Percentiles rank a stretch among this genome's conserved stretches.
Evolutionary conservation across 2,329 filamentous ascomycete genomes (phyloP).

Genomic region (Colletotrichum caudatum): DNA sequence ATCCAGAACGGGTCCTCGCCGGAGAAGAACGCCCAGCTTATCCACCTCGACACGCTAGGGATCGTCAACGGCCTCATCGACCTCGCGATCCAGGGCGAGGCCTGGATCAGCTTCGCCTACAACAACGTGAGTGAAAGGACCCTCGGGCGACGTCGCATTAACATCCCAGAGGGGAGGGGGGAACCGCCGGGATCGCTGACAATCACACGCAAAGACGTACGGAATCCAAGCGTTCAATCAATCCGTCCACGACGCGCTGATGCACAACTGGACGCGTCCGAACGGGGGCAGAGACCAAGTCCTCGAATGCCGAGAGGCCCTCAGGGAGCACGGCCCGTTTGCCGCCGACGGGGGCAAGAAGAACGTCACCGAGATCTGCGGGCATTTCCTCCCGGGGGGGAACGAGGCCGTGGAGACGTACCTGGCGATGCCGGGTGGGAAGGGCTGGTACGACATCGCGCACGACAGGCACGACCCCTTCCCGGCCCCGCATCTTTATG

Average conservation of each 20-base stretch:
- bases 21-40: conserved; percentile 53
- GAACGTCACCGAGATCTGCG: conserved; percentile 25
- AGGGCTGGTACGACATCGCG: conserved; percentile 43
- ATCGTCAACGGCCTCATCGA: conserved; percentile 80
- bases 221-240: conserved; percentile 66
- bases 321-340: conserved; percentile 42
- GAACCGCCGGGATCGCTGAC: background rate
- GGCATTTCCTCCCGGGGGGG: conserved; percentile 43
- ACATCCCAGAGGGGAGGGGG: too few relatives aligned
- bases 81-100: conserved; percentile 68
- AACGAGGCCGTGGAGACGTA: conserved; percentile 39
- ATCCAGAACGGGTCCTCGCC: conserved; percentile 66
- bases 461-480: conserved; percentile 42
- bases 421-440: conserved; percentile 32
- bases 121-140: conserved; percentile 62
- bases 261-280: conserved; percentile 52
- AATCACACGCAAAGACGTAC: conserved; percentile 60
- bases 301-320: conserved; percentile 61
- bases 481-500: conserved; percentile 37
- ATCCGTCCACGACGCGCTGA: conserved; percentile 46
- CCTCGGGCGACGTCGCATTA: fast-evolving
- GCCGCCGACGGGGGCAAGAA: conserved; percentile 44
- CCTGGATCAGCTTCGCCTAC: conserved; percentile 66
- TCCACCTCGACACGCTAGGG: conserved; percentile 73
- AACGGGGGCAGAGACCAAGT: conserved; percentile 67